Conservation (phyloP, 139 green algal species). For the Ostreobium quekettii region DNA sequence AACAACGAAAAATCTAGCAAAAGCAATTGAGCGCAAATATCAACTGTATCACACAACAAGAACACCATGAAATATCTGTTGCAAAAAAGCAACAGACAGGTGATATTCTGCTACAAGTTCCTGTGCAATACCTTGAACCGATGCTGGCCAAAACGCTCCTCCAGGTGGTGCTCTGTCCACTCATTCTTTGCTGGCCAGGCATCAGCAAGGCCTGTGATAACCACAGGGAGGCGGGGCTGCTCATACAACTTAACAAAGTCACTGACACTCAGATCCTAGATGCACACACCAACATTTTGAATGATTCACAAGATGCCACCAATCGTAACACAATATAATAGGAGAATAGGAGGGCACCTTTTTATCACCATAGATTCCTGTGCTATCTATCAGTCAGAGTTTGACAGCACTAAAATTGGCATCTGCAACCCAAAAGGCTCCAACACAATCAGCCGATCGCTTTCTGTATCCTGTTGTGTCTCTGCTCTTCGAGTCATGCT, state of each 20-base stretch:
- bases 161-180: constrained; percentile 48
- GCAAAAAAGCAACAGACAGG: constrained; percentile 1
- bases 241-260: constrained; percentile 66
- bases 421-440: background rate
- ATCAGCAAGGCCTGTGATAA: constrained; percentile 60
- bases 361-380: background rate
- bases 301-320: background rate
- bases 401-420: background rate
- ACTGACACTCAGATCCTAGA: constrained; percentile 44
- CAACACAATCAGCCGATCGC: background rate
- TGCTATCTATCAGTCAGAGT: background rate
- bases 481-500: too few relatives aligned
- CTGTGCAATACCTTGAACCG: constrained; percentile 82
- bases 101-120: background rate
- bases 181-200: constrained; percentile 41
- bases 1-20: background rate
- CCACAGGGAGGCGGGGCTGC: constrained; percentile 45
- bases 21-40: background rate
- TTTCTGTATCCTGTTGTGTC: too few relatives aligned
- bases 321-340: background rate
- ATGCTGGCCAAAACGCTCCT: constrained; percentile 43
- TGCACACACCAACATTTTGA: background rate
- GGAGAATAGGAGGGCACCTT: background rate
- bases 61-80: background rate
- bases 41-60: background rate